These are phyloP conservation scores for Juglanconis juglandina DNA, from an alignment of 2,329 filamentous ascomycete species.

Conservation along the genomic window DNA sequence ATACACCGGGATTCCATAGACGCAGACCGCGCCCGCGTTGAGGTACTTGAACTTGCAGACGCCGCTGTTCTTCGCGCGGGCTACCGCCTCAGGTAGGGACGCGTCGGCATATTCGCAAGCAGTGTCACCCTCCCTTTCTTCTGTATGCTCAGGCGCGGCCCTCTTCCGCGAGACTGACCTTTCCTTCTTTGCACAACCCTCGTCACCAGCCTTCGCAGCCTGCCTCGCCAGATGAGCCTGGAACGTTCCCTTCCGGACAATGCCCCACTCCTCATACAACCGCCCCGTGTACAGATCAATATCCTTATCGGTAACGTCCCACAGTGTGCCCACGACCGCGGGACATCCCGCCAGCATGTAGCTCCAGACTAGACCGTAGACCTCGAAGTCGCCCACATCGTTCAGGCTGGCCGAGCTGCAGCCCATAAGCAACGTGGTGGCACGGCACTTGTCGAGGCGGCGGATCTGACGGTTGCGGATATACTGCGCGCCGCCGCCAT, in stretches of 20 bases:
- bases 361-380: constrained; percentile 84
- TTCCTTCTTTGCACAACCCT: constrained; percentile 2
- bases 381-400: constrained; percentile 83
- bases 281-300: constrained; percentile 87
- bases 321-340: constrained; percentile 86
- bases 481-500: constrained; percentile 92
- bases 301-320: constrained; percentile 97
- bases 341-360: constrained; percentile 87
- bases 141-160: constrained; percentile 19
- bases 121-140: constrained; percentile 27
- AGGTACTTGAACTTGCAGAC: constrained; percentile 87
- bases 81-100: constrained; percentile 78
- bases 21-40: constrained; percentile 87
- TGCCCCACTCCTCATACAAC: constrained; percentile 81
- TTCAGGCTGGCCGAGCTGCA: constrained; percentile 81
- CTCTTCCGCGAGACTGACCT: constrained; percentile 21
- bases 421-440: constrained; percentile 86
- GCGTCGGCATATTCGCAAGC: constrained; percentile 33
- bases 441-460: constrained; percentile 68
- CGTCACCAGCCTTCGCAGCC: constrained; percentile 24
- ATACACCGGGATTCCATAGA: constrained; percentile 94
- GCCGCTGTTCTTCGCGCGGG: constrained; percentile 56
- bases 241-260: constrained; percentile 53
- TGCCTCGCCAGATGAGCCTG: constrained; percentile 28
- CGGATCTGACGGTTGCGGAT: constrained; percentile 82